Conservation (phyloP, 2,329 filamentous ascomycete species). For the Phialophora verrucosa region DNA sequence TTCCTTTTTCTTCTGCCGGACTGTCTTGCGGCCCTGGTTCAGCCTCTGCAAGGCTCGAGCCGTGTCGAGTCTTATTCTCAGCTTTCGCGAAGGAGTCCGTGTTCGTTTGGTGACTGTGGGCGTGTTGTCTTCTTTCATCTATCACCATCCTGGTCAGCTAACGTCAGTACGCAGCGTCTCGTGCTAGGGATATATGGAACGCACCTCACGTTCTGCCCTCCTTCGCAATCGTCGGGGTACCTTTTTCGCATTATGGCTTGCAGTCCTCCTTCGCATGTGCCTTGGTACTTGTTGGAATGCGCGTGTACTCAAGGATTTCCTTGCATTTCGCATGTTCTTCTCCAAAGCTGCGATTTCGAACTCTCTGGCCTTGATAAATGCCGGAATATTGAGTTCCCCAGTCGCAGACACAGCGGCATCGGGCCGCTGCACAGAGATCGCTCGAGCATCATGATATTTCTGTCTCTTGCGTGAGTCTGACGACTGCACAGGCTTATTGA, state of each 20-base stretch:
- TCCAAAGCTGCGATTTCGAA: conserved; percentile 89
- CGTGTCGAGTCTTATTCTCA: conserved; percentile 70
- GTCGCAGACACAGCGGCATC: conserved; percentile 57
- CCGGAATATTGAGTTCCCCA: conserved; percentile 82
- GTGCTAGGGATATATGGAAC: conserved; percentile 24
- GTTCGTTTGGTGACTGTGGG: conserved; percentile 71
- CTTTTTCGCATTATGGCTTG: conserved; percentile 91
- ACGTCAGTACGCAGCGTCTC: conserved; percentile 22
- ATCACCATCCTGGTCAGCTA: conserved; percentile 36
- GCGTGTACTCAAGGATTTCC: conserved; percentile 66
- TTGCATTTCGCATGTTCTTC: conserved; percentile 77
- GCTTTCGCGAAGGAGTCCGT: conserved; percentile 52
- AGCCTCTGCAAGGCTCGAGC: conserved; percentile 72
- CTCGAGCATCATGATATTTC: conserved; percentile 53
- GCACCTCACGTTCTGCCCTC: conserved; percentile 68
- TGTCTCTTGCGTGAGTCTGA: conserved; percentile 45
- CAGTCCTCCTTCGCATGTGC: conserved; percentile 81
- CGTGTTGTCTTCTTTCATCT: conserved; percentile 91
- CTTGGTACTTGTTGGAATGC: conserved; percentile 92
- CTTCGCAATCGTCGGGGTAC: conserved; percentile 77
- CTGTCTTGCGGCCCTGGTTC: conserved; percentile 54
- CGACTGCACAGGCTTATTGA: conserved; percentile 20
- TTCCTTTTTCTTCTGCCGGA: conserved; percentile 52
- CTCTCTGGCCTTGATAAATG: conserved; percentile 82
- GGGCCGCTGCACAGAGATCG: conserved; percentile 53